Evolutionary conservation across 2,329 filamentous ascomycete species (phyloP).

Genomic region (Grosmannia huntii): DNA sequence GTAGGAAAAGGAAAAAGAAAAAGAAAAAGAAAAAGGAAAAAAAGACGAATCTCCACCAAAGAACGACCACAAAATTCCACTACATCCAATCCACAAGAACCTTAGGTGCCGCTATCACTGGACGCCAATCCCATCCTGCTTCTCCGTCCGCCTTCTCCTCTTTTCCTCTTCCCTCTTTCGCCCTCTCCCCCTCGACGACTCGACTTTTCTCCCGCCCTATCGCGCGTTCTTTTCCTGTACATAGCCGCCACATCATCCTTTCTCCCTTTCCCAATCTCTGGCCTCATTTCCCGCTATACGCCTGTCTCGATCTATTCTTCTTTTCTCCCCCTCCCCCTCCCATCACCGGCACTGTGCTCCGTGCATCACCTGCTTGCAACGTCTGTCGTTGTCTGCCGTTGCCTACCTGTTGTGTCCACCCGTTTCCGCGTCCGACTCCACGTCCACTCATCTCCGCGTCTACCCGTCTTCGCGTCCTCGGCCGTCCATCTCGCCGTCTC

Average conservation of each 20-base stretch:
- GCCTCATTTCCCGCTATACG: not conserved
- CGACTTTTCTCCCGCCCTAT: not conserved
- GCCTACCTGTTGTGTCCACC: not conserved
- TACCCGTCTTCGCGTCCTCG: not conserved
- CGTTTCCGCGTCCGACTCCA: not conserved
- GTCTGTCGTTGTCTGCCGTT: not conserved
- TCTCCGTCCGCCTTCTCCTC: not conserved
- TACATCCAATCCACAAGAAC: not conserved
- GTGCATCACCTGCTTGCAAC: not conserved
- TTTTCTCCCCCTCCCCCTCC: not conserved
- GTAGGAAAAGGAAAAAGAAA: not conserved
- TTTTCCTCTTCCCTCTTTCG: not conserved
- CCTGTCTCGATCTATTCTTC: not conserved
- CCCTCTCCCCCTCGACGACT: not conserved
- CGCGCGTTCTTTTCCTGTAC: not conserved
- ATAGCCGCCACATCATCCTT: not conserved
- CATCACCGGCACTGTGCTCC: not conserved
- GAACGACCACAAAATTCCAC: not conserved
- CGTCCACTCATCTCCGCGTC: not conserved
- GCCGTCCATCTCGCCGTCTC: not conserved
- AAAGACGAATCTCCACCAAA: not conserved
- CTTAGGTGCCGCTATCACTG: slow-evolving; percentile 1
- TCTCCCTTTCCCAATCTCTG: not conserved
- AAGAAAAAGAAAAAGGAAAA: not conserved
- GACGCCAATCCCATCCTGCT: slow-evolving; percentile 2